Conservation (phyloP, 2,329 filamentous ascomycete genomes). For the Aspergillus udagawae region DNA sequence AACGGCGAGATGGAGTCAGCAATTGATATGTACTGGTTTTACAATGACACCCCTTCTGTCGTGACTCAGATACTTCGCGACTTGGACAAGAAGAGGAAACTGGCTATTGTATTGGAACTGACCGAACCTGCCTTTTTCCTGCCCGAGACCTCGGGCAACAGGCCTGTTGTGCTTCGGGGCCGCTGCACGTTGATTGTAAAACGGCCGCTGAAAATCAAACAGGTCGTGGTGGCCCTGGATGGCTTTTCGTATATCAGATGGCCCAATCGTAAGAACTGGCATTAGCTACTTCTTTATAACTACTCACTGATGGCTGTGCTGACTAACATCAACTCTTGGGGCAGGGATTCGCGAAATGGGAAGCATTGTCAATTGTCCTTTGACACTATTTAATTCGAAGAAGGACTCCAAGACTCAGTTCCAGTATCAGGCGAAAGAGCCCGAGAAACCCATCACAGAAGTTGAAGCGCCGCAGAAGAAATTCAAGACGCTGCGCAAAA, state of each 20-base stretch:
- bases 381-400: background rate
- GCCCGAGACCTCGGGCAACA: conserved; percentile 8
- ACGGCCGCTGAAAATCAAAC: conserved; percentile 3
- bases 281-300: background rate
- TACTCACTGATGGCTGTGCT: background rate
- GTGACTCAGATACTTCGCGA: background rate
- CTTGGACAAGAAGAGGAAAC: background rate
- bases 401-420: background rate
- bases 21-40: no score
- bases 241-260: conserved; percentile 11
- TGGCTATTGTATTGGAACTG: conserved; percentile 5
- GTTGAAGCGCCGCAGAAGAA: background rate
- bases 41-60: background rate
- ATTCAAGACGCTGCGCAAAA: background rate
- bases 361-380: background rate
- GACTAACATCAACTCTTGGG: background rate
- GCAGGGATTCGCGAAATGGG: conserved; percentile 9
- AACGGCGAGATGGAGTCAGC: background rate
- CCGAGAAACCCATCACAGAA: background rate
- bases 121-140: conserved; percentile 13
- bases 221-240: conserved; percentile 8
- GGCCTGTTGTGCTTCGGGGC: conserved; percentile 13
- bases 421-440: background rate
- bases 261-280: conserved; percentile 9
- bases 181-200: conserved; percentile 8